These are phyloP conservation scores for Pugionium dolabratum DNA, from an alignment of 345 rosid species.

Conservation along the genomic window DNA sequence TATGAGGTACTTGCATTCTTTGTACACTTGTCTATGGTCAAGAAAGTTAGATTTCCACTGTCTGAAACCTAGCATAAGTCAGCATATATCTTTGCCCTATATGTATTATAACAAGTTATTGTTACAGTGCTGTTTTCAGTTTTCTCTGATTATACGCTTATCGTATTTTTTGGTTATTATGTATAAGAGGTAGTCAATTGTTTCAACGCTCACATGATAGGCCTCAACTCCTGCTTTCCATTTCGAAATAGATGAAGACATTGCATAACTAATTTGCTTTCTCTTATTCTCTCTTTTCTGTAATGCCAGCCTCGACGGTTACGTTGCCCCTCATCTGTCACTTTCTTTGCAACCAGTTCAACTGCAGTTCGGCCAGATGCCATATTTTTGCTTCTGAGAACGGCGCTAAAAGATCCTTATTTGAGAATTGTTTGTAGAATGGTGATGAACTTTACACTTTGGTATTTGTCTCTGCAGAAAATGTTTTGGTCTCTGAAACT, in stretches of 20 bases:
- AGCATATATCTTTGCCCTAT: slow-evolving; percentile 9
- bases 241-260: slow-evolving; percentile 2
- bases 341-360: slow-evolving; percentile 50
- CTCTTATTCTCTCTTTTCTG: slow-evolving; percentile 23
- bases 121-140: background rate
- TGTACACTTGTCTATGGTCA: background rate
- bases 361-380: slow-evolving; percentile 65
- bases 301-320: slow-evolving; percentile 66
- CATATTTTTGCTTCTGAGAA: slow-evolving; percentile 61
- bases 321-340: slow-evolving; percentile 49
- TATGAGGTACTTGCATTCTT: slow-evolving; percentile 58
- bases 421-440: slow-evolving; percentile 60
- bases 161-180: background rate
- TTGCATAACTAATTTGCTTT: background rate
- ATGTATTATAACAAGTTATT: background rate
- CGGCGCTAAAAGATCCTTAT: slow-evolving; percentile 66
- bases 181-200: background rate
- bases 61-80: background rate
- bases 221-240: slow-evolving; percentile 1
- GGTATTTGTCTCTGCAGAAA: slow-evolving; percentile 11
- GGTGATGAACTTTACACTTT: slow-evolving; percentile 46
- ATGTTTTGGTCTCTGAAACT: slow-evolving; percentile 20
- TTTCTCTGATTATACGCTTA: slow-evolving; percentile 5
- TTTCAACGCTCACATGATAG: slow-evolving; percentile 7
- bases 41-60: background rate